Base-by-base conservation (phyloP, 345 rosid genomes). In the Balakata baccata region DNA sequence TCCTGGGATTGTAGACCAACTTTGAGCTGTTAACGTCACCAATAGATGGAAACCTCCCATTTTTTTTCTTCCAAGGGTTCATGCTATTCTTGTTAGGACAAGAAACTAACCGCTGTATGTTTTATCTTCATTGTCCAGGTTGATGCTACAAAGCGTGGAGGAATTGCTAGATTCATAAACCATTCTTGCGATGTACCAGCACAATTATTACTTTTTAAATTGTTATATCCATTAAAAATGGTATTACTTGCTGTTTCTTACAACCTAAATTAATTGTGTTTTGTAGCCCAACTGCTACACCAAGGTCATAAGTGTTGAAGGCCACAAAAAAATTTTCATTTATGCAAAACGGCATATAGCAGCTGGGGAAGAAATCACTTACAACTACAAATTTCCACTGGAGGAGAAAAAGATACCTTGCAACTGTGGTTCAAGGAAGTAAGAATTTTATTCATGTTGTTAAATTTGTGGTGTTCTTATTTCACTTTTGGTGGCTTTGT, bases 111-210 rank as follows among this genome's bases (percentile, higher is more conserved):
- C 58, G 60, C 43, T 75, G 53, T 49, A 61, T 70, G 57, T 68
- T 77, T 54, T 51, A 10, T 64, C 58, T 23, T 69, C 75, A 41
- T 69, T 64, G 22, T 78, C 64, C 77, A 96, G 99, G 87, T 96
- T 79, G 99, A 96, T 85, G 99, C 99, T 67, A 96, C 98, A 72
- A 96, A 93, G 84, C 91, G 97, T 81, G 99, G 99, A 67, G 99
- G 99, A 69, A 84, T 93, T 85, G 99, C 98, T 29, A 89, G 98
- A 85, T 96, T 96, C 85, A 91, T 96, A 84, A 96, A 96, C 76
- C 99, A 93, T 89, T 96, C 98, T 61, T 96, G 99, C 64, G 93
- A 96, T 93, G 99, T 91, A 88, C 59, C 65, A 84, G 7, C 64
- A 63, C 70, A 29, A 69, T 8, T 37, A 54, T 58, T 68, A 62